Conservation (phyloP, 257 asterid species). For the Gentiana straminea region DNA sequence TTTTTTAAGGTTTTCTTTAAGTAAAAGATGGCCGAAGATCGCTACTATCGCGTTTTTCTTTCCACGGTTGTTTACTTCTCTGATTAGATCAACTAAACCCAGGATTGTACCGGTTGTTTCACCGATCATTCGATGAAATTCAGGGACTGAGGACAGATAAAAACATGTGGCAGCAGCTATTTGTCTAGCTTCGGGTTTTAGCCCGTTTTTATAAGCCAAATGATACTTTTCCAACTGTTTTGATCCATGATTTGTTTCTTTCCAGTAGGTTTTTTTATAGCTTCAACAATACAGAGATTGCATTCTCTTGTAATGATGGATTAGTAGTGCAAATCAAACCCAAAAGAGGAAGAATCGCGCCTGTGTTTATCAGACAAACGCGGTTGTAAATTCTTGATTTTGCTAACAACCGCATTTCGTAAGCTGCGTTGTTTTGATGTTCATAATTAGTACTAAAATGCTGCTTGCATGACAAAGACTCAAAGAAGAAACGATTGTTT, state of each 20-base stretch:
- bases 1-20: slow-evolving; percentile 29
- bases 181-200: slow-evolving; percentile 38
- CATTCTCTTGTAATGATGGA: slow-evolving; percentile 44
- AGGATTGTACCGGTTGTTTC: slow-evolving; percentile 36
- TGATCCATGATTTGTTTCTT: slow-evolving; percentile 37
- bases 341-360: slow-evolving; percentile 36
- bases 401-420: slow-evolving; percentile 53
- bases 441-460: slow-evolving; percentile 31
- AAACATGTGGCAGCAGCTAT: slow-evolving; percentile 60
- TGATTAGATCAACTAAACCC: slow-evolving; percentile 32
- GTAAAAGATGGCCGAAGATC: slow-evolving; percentile 34
- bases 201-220: slow-evolving; percentile 36
- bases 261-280: slow-evolving; percentile 52
- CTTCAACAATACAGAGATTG: slow-evolving; percentile 51
- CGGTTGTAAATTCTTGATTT: slow-evolving; percentile 57
- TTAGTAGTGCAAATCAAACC: slow-evolving; percentile 29
- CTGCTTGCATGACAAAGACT: slow-evolving; percentile 28
- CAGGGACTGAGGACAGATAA: slow-evolving; percentile 47
- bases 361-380: slow-evolving; percentile 42
- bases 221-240: slow-evolving; percentile 28
- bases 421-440: slow-evolving; percentile 52
- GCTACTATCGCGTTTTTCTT: slow-evolving; percentile 61
- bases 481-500: slow-evolving; percentile 39
- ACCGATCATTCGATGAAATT: slow-evolving; percentile 39
- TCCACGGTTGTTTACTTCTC: slow-evolving; percentile 42